phyloP scores from a whole-genome alignment of 2,329 filamentous ascomycete species.

The Fusarium anguioides region DNA sequence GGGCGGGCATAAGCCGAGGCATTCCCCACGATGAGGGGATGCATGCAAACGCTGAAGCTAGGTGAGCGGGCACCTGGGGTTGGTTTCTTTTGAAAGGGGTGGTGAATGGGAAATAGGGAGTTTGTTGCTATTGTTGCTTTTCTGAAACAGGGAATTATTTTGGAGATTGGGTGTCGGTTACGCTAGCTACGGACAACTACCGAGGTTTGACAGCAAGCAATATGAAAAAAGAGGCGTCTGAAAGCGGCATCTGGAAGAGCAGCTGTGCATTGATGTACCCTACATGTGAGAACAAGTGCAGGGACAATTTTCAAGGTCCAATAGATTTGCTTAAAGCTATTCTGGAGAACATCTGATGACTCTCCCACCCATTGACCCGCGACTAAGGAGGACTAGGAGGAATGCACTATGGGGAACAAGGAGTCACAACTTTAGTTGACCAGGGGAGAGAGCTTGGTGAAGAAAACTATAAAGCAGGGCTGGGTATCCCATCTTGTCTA shows the following conservation, averaged over 20 bases:
- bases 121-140: conserved; percentile 17
- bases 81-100: conserved; percentile 9
- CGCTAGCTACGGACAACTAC: conserved; percentile 38
- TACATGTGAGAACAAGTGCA: conserved; percentile 41
- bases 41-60: not conserved
- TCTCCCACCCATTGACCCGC: conserved; percentile 32
- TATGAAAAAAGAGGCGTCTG: conserved; percentile 41
- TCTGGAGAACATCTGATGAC: conserved; percentile 41
- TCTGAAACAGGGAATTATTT: conserved; percentile 24
- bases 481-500: conserved; percentile 43
- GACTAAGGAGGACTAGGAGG: conserved; percentile 27
- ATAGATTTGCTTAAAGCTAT: conserved; percentile 40
- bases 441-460: not conserved
- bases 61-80: not conserved
- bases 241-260: conserved; percentile 28
- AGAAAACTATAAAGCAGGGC: conserved; percentile 47
- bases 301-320: conserved; percentile 36
- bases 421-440: conserved; percentile 17
- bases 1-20: conserved; percentile 41
- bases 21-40: conserved; percentile 1
- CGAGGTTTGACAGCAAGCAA: conserved; percentile 32
- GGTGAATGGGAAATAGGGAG: conserved; percentile 12
- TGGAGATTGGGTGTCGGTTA: conserved; percentile 29
- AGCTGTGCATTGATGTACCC: conserved; percentile 26
- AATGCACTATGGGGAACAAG: conserved; percentile 23